phyloP scores from a whole-genome alignment of 768 basidiomycete genomes.

The Strobilomyces confusus region DNA sequence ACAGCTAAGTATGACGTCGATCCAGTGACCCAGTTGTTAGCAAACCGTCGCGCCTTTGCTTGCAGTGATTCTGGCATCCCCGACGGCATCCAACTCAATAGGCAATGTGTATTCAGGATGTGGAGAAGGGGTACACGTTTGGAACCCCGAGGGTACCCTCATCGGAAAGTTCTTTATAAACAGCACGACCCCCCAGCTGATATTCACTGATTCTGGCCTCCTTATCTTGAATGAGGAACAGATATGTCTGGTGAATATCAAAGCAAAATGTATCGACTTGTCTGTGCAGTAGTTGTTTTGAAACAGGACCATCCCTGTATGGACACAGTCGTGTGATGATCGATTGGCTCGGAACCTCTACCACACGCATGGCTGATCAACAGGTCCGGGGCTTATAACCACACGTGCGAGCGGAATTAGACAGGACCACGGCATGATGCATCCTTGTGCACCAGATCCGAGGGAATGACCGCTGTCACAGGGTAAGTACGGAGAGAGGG shows the following conservation, averaged over 20 bases:
- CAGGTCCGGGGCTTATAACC: neutral
- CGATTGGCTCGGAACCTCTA: neutral
- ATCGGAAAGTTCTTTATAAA: slow-evolving; percentile 31
- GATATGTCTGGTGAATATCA: slow-evolving; percentile 37
- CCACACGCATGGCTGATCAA: neutral
- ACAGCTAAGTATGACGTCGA: slow-evolving; percentile 69
- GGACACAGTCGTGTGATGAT: neutral
- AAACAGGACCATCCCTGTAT: neutral
- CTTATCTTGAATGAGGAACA: slow-evolving; percentile 39
- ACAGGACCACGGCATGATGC: neutral
- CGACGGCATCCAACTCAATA: slow-evolving; percentile 66
- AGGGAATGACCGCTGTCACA: neutral
- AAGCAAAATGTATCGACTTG: slow-evolving; percentile 27
- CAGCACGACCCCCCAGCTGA: slow-evolving; percentile 30
- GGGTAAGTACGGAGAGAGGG: neutral
- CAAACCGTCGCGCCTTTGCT: slow-evolving; percentile 63
- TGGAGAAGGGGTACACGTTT: slow-evolving; percentile 68
- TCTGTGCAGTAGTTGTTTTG: slow-evolving; percentile 1
- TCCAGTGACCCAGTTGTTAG: slow-evolving; percentile 46
- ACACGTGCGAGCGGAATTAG: slow-evolving; percentile 6
- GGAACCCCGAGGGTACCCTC: slow-evolving; percentile 54
- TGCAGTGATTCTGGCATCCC: slow-evolving; percentile 64
- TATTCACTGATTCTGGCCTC: slow-evolving; percentile 38
- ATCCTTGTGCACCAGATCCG: neutral
- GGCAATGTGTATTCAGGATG: slow-evolving; percentile 68